These are phyloP conservation scores for Tuber calosporum DNA, from an alignment of 495 filamentous ascomycete genomes.

Conservation along the genomic window DNA sequence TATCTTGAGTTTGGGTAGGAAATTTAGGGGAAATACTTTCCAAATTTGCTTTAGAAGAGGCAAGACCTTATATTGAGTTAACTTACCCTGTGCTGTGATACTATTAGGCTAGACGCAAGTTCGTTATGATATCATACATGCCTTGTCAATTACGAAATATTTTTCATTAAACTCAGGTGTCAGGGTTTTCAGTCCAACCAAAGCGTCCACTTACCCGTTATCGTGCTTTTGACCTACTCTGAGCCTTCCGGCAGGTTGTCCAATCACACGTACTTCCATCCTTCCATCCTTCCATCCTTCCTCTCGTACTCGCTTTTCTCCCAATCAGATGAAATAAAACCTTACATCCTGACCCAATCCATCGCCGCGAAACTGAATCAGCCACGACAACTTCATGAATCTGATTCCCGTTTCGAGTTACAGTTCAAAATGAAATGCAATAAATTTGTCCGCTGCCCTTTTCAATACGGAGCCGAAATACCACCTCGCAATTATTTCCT, in stretches of 20 bases:
- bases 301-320: neutral
- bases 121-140: no score
- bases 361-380: neutral
- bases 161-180: no score
- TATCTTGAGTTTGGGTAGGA: no score
- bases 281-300: neutral
- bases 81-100: no score
- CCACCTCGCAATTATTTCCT: neutral
- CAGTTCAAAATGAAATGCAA: neutral
- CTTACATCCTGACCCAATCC: neutral
- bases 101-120: no score
- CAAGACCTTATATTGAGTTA: no score
- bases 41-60: no score
- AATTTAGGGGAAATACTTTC: no score
- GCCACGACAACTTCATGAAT: neutral
- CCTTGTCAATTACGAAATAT: no score
- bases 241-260: neutral
- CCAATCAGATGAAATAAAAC: neutral
- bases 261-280: neutral
- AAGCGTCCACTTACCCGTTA: neutral
- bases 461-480: neutral
- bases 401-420: neutral
- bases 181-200: no score
- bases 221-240: neutral
- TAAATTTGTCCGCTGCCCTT: neutral